Evolutionary conservation across 2,329 filamentous ascomycete species (phyloP).

Genomic region (Capronia americana): DNA sequence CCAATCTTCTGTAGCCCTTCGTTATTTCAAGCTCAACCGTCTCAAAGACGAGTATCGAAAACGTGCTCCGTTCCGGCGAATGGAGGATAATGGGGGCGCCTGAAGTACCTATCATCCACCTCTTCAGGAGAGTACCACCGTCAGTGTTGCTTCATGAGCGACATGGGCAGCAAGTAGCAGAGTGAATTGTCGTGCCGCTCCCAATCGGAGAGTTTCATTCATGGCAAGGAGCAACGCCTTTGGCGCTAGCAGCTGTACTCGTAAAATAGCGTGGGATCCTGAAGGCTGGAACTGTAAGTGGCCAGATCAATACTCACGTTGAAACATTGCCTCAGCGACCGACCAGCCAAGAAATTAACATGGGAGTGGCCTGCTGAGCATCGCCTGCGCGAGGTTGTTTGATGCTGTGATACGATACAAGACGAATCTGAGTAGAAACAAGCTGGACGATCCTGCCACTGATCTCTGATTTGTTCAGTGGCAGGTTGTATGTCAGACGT

Average conservation of each 20-base stretch:
- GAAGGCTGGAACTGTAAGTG: neutral
- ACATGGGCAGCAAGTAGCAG: neutral
- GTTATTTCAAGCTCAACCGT: neutral
- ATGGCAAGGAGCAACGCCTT: neutral
- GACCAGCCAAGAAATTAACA: neutral
- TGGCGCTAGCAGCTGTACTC: neutral
- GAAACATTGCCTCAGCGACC: neutral
- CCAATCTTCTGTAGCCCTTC: neutral
- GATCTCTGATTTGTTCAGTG: constrained; percentile 18
- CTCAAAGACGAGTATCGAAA: neutral
- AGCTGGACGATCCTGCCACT: constrained; percentile 3
- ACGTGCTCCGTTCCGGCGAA: neutral
- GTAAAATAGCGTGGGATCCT: neutral
- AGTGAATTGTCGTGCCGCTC: neutral
- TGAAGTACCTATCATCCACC: neutral
- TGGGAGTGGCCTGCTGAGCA: neutral
- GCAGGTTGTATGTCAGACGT: constrained; percentile 36
- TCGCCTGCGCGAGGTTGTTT: constrained; percentile 13
- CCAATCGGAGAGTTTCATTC: neutral
- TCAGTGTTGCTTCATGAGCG: neutral
- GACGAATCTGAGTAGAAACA: constrained; percentile 8
- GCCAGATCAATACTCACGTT: neutral
- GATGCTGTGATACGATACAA: constrained; percentile 15
- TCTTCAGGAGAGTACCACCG: neutral
- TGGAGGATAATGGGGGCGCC: neutral